These are phyloP conservation scores for Blastobotrys buckinghamii DNA, from an alignment of 1,139 yeast genomes.

Conservation along the genomic window DNA sequence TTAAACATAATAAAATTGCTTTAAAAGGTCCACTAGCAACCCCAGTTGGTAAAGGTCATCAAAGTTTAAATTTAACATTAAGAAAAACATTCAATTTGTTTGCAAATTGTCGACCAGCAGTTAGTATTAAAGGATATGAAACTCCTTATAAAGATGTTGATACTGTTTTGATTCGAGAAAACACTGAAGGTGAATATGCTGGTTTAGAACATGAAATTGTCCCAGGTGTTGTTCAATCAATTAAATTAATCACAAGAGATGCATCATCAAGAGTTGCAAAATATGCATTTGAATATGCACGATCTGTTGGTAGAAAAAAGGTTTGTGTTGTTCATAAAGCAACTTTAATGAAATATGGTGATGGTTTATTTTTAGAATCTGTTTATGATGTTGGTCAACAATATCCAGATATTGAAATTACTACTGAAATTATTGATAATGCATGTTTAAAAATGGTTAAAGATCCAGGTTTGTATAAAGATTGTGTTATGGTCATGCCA, in stretches of 20 bases:
- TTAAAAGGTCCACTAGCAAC: conserved; percentile 98
- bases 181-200: conserved; percentile 99
- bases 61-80: conserved; percentile 91
- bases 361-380: conserved; percentile 90
- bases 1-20: conserved; percentile 89
- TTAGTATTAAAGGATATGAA: conserved; percentile 86
- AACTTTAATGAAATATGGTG: conserved; percentile 95
- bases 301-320: conserved; percentile 80
- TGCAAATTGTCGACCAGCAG: conserved; percentile 97
- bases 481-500: conserved; percentile 97
- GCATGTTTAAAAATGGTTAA: conserved; percentile 86
- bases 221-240: conserved; percentile 97
- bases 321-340: conserved; percentile 97
- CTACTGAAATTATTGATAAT: conserved; percentile 88
- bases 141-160: conserved; percentile 94
- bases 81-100: conserved; percentile 95
- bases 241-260: conserved; percentile 91
- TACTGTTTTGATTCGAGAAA: conserved; percentile 94
- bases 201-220: conserved; percentile 98
- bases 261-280: conserved; percentile 95
- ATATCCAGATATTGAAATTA: conserved; percentile 82
- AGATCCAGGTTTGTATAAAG: conserved; percentile 77
- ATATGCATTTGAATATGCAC: conserved; percentile 96
- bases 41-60: conserved; percentile 98
- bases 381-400: conserved; percentile 87